Evolutionary conservation across 345 rosid species (phyloP).

Genomic region (Kandelia obovata): DNA sequence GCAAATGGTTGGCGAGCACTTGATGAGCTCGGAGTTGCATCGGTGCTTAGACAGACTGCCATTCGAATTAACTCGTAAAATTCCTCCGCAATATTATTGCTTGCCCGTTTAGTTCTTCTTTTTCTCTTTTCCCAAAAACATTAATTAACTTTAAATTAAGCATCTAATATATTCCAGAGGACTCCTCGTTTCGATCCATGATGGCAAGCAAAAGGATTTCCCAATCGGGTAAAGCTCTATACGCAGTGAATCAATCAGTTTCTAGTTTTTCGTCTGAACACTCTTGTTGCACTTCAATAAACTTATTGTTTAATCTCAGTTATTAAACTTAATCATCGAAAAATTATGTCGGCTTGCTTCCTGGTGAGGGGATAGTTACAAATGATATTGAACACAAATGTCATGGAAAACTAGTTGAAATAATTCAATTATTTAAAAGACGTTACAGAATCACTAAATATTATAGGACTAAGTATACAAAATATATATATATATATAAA

Average conservation of each 20-base stretch:
- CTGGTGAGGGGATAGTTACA: too few relatives aligned
- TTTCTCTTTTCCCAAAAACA: not conserved
- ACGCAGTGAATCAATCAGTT: not conserved
- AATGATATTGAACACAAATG: too few relatives aligned
- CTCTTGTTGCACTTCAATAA: too few relatives aligned
- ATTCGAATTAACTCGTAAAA: constrained; percentile 6
- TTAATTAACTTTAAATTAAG: not conserved
- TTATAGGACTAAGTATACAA: too few relatives aligned
- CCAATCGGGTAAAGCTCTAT: not conserved
- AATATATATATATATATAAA: too few relatives aligned
- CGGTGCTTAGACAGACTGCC: constrained; percentile 9
- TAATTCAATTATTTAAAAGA: too few relatives aligned
- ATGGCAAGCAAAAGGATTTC: not conserved
- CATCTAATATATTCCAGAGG: constrained; percentile 1
- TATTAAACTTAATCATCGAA: too few relatives aligned
- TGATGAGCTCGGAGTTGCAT: constrained; percentile 18
- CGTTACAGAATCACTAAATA: too few relatives aligned
- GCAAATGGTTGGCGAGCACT: constrained; percentile 21
- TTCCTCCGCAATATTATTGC: too few relatives aligned
- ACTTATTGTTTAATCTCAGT: too few relatives aligned
- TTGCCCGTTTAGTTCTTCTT: not conserved
- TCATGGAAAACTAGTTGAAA: too few relatives aligned
- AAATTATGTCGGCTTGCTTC: too few relatives aligned
- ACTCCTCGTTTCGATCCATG: not conserved
- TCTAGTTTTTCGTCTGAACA: not conserved